Evolutionary conservation across 768 basidiomycete species (phyloP).

Genomic region (Rhodosporidiobolus sp.): DNA sequence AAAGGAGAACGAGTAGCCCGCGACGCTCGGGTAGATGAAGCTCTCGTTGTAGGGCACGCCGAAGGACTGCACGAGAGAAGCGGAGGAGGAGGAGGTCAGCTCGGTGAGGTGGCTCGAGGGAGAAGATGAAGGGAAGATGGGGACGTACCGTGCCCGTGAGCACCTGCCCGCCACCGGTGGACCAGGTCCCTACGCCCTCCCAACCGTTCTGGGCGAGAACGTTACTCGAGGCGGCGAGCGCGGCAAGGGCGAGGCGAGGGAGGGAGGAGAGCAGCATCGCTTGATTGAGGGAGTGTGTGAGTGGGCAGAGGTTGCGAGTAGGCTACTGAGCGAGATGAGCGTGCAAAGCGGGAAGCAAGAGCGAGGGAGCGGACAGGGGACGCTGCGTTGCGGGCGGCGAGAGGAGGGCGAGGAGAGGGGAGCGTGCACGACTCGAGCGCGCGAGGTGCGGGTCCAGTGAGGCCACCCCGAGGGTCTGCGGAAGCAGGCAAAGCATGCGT

Average conservation of each 20-base stretch:
- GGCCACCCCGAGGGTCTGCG: too few species aligned
- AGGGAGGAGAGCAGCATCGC: not conserved
- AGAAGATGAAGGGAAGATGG: not conserved
- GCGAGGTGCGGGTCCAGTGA: too few species aligned
- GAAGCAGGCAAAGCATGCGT: too few species aligned
- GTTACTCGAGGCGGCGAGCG: not conserved
- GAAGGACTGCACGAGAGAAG: constrained; percentile 59
- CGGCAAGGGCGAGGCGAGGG: not conserved
- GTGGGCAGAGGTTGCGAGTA: too few species aligned
- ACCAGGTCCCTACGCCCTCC: constrained; percentile 74
- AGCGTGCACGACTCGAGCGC: too few species aligned
- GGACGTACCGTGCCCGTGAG: constrained; percentile 74
- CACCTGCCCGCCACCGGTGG: constrained; percentile 69
- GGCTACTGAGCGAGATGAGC: too few species aligned
- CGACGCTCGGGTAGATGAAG: constrained; percentile 76
- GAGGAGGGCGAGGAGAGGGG: too few species aligned
- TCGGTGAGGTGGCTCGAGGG: not conserved
- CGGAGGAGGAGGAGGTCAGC: constrained; percentile 21
- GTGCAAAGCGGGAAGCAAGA: too few species aligned
- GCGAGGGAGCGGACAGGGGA: too few species aligned
- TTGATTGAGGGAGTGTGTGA: too few species aligned
- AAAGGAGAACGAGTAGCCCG: constrained; percentile 60
- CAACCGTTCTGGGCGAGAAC: constrained; percentile 58
- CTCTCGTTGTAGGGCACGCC: constrained; percentile 72
- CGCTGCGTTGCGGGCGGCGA: too few species aligned